Evolutionary conservation across 2,329 filamentous ascomycete species (phyloP), one percentile per base, ranked within the genome.

Genomic region (Amphichorda felina): DNA sequence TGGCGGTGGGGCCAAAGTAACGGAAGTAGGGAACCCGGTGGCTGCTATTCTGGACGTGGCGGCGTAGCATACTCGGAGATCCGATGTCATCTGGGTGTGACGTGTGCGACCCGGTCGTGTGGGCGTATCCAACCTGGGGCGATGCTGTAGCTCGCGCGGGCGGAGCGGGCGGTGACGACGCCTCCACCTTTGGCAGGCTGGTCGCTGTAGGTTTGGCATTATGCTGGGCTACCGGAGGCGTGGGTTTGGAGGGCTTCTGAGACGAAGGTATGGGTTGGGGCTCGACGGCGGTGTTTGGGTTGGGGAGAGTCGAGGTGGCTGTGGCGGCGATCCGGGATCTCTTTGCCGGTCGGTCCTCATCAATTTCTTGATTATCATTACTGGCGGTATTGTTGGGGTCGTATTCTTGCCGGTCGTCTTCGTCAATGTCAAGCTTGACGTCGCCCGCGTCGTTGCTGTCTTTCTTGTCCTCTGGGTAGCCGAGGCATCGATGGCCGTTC

Each of bases 1-100:
- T 94, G 42, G 86, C 87, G 1, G 87, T 94, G 0, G 85, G 84
- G 0, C 86, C 87, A 51, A 94, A 91, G 56, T 91, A 94, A 40
- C 87, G 70, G 48, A 94, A 94, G 53, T 91, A 94, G 0, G 86
- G 86, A 43, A 94, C 83, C 36, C 80, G 72, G 49, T 81, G 64
- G 41, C 72, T 64, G 52, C 71, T 66, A 25, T 14, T 11, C 10
- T 8, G 34, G 6, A 21, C 14, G 7, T 18, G 8, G 21, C 62
- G 55, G 45, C 71, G 63, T 33, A 66, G 63, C 34, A 66, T 56
- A 9, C 60, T 47, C 1, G 67, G 65, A 16, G 68, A 71, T 8
- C 19, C 38, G 24, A 25, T 34, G 24, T 36, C 38, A 9, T 35
- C 30, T 10, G 27, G 19, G 13, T 31, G 32, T 6, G 35, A 33